Conservation (phyloP, 2,329 filamentous ascomycete species). For the Aschersonia sp. region DNA sequence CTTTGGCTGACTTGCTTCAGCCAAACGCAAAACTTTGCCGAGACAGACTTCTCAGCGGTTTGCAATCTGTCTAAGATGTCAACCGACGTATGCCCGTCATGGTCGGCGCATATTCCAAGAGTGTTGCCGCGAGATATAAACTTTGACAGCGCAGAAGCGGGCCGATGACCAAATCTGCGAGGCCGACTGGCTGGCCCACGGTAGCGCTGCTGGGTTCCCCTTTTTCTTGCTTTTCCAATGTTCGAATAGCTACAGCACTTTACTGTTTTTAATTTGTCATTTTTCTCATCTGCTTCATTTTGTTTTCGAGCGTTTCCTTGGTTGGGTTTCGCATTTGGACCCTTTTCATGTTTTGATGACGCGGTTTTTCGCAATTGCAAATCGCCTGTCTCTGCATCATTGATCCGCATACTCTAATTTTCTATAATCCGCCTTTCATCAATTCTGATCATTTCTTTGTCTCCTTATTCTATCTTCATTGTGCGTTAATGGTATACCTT, state of each 20-base stretch:
- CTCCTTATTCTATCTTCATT: no score
- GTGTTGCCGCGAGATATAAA: constrained; percentile 7
- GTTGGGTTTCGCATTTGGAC: not conserved
- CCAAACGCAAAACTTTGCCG: no score
- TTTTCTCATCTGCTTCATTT: not conserved
- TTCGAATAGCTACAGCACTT: not conserved
- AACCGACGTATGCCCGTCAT: constrained; percentile 3
- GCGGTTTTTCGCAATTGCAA: no score
- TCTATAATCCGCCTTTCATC: no score
- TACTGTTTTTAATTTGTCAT: not conserved
- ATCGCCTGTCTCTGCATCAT: no score
- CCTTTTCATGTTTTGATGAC: no score
- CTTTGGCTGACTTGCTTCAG: no score
- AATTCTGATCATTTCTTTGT: no score
- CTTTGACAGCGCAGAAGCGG: constrained; percentile 17
- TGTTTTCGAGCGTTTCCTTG: not conserved
- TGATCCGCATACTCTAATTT: no score
- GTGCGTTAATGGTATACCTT: no score
- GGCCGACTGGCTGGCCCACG: constrained; percentile 37
- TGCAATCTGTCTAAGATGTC: no score
- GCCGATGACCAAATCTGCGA: constrained; percentile 29
- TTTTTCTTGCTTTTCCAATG: not conserved
- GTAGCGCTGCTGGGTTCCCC: constrained; percentile 15
- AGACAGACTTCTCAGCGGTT: no score
- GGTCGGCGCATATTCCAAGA: constrained; percentile 13